Evolutionary conservation across 176 grass and related monocot species (phyloP).

Genomic region (Oryza meridionalis): DNA sequence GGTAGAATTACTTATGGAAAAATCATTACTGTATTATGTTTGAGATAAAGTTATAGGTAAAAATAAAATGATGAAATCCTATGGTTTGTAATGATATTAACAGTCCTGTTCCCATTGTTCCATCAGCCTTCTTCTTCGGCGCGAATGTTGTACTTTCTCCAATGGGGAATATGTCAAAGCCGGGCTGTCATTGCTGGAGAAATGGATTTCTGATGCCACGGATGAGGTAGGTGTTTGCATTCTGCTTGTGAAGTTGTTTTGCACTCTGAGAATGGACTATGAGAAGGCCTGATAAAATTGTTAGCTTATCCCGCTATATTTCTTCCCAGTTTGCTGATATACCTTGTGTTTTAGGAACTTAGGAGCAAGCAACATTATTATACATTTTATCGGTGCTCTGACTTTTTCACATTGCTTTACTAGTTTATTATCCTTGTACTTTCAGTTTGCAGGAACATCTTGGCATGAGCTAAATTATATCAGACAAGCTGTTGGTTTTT

Average conservation of each 20-base stretch:
- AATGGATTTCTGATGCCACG: slow-evolving; percentile 91
- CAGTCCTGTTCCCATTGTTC: slow-evolving; percentile 26
- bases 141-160: slow-evolving; percentile 96
- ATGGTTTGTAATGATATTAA: slow-evolving; percentile 29
- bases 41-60: slow-evolving; percentile 10
- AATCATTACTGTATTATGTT: background rate
- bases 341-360: background rate
- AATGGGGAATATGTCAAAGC: slow-evolving; percentile 99
- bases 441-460: slow-evolving; percentile 91
- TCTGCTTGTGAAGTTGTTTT: slow-evolving; percentile 16
- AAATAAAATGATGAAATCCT: background rate
- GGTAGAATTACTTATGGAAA: slow-evolving; percentile 23
- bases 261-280: background rate
- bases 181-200: slow-evolving; percentile 82
- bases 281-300: slow-evolving; percentile 24
- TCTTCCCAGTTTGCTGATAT: background rate
- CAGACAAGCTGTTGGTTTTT: slow-evolving; percentile 93
- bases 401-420: slow-evolving; percentile 25
- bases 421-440: slow-evolving; percentile 28
- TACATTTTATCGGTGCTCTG: background rate
- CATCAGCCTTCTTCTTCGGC: slow-evolving; percentile 81
- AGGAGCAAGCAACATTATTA: background rate
- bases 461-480: slow-evolving; percentile 99
- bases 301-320: background rate
- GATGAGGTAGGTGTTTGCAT: slow-evolving; percentile 64